Percentiles rank a stretch among this genome's conserved stretches.
Conservation (phyloP, 495 filamentous ascomycete genomes). For the Pyronema omphalodes region DNA sequence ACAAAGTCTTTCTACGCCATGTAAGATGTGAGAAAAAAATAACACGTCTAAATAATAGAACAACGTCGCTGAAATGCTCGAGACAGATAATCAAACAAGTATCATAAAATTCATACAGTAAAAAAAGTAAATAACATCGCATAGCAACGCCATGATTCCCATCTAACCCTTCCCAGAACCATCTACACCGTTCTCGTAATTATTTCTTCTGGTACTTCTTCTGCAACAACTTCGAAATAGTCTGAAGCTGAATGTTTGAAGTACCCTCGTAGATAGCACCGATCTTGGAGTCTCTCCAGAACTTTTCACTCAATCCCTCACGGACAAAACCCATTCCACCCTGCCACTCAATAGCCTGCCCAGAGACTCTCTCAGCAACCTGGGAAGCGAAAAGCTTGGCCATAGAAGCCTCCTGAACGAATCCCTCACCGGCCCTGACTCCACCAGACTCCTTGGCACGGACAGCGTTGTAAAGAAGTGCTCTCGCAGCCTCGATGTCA, state of each 20-base stretch:
- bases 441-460: conserved; percentile 76
- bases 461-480: conserved; percentile 88
- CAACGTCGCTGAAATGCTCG: too few relatives aligned
- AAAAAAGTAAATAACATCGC: too few relatives aligned
- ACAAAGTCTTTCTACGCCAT: too few relatives aligned
- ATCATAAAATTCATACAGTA: too few relatives aligned
- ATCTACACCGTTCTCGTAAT: conserved; percentile 5
- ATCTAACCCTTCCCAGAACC: not conserved
- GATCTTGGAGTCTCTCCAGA: conserved; percentile 95
- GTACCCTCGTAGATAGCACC: conserved; percentile 91
- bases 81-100: too few relatives aligned
- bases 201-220: conserved; percentile 51
- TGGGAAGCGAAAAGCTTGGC: conserved; percentile 90
- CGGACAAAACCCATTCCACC: conserved; percentile 93
- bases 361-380: conserved; percentile 73
- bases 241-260: conserved; percentile 69
- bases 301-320: conserved; percentile 96
- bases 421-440: conserved; percentile 40
- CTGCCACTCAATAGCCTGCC: conserved; percentile 94
- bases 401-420: conserved; percentile 93
- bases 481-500: conserved; percentile 78
- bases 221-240: conserved; percentile 84
- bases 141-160: too few relatives aligned
- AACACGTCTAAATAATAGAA: too few relatives aligned
- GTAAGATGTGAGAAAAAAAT: too few relatives aligned